These are phyloP conservation scores for Coemansia sp. DNA, from an alignment of 192 early-diverging fungal genomes.

Conservation along the genomic window DNA sequence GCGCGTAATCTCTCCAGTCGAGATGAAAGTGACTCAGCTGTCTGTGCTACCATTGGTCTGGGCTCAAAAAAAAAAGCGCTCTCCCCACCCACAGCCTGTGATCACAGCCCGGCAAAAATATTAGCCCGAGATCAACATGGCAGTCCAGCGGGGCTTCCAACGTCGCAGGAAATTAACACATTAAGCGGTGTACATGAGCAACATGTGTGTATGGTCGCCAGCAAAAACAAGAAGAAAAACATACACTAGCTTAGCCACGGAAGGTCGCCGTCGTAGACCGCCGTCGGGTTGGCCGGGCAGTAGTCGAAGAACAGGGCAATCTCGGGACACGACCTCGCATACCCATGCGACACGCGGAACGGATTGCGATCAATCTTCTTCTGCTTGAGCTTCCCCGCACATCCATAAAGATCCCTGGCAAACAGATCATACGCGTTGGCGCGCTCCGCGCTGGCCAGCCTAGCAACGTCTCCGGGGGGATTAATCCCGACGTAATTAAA, in stretches of 20 bases:
- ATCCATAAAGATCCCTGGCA: constrained; percentile 42
- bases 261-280: constrained; percentile 37
- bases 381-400: constrained; percentile 26
- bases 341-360: constrained; percentile 34
- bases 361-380: constrained; percentile 39
- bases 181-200: background rate
- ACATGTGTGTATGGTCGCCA: background rate
- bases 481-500: constrained; percentile 53
- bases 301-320: constrained; percentile 38
- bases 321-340: constrained; percentile 45
- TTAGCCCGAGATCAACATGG: background rate
- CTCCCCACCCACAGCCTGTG: too few species aligned
- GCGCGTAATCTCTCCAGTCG: too few species aligned
- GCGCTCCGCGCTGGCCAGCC: constrained; percentile 19
- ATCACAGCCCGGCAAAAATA: background rate
- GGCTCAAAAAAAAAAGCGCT: too few species aligned
- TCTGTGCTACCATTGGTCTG: too few species aligned
- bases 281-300: constrained; percentile 29
- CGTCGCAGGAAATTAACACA: too few species aligned
- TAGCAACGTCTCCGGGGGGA: constrained; percentile 26
- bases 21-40: too few species aligned
- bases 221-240: background rate
- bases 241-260: constrained; percentile 37
- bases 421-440: constrained; percentile 39
- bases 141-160: too few species aligned